Conservation (phyloP, 1,139 yeast genomes). For the Saccharomyces pastorianus region DNA sequence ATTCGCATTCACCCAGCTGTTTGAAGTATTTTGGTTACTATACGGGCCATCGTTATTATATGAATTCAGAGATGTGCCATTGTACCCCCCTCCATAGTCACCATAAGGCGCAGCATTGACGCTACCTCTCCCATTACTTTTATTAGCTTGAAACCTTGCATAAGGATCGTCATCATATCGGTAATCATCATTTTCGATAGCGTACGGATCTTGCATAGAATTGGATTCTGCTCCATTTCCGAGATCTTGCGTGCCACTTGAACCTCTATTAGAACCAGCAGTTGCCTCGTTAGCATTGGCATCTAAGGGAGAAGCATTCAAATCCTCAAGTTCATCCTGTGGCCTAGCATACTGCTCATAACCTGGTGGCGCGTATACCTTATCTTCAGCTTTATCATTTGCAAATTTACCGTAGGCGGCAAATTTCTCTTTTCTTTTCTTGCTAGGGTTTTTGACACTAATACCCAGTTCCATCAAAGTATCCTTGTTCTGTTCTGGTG, state of each 20-base stretch:
- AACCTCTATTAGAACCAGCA: not conserved
- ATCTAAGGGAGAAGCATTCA: conserved; percentile 18
- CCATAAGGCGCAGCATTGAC: not conserved
- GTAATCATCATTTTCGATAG: not conserved
- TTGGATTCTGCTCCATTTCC: not conserved
- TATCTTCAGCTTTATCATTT: conserved; percentile 39
- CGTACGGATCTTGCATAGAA: conserved; percentile 7
- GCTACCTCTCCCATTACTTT: not conserved
- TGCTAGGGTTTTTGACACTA: conserved; percentile 37
- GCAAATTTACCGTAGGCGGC: conserved; percentile 61
- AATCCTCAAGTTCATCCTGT: conserved; percentile 10
- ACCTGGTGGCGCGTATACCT: conserved; percentile 40
- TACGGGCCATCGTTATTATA: not conserved
- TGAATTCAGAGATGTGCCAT: not conserved
- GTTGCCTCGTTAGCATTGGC: conserved; percentile 8
- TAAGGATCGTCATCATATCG: conserved; percentile 5
- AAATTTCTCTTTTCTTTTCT: conserved; percentile 46
- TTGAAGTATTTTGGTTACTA: not conserved
- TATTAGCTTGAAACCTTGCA: conserved; percentile 1
- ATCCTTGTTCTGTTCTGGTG: conserved; percentile 48
- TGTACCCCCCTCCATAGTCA: not conserved
- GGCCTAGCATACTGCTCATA: conserved; percentile 28
- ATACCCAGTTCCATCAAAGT: conserved; percentile 48
- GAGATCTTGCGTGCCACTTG: not conserved
- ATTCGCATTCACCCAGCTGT: not conserved